Conservation (phyloP, 164 flowering plant species). For the Vitis rotundifolia region DNA sequence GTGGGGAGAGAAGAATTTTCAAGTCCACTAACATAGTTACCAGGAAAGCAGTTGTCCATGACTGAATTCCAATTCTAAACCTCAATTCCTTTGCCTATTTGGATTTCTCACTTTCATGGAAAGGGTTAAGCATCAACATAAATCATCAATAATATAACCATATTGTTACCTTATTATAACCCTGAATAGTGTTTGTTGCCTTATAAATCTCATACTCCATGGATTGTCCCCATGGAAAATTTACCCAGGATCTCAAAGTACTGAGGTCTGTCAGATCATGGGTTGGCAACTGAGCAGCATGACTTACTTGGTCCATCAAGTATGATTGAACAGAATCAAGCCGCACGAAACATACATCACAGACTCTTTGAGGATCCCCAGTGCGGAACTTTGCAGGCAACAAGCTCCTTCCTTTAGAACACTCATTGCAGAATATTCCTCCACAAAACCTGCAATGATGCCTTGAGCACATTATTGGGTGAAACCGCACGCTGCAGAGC, state of each 20-base stretch:
- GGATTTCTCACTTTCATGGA: too few relatives aligned
- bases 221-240: slow-evolving; percentile 95
- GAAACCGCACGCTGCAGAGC: slow-evolving; percentile 86
- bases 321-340: slow-evolving; percentile 82
- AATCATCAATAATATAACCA: neutral
- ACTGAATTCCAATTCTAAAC: too few relatives aligned
- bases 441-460: slow-evolving; percentile 97
- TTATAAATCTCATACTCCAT: slow-evolving; percentile 97
- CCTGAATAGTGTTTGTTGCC: slow-evolving; percentile 78
- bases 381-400: slow-evolving; percentile 72
- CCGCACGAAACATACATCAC: slow-evolving; percentile 90
- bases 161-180: slow-evolving; percentile 61
- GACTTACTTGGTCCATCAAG: slow-evolving; percentile 89
- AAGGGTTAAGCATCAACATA: too few relatives aligned
- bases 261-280: slow-evolving; percentile 95
- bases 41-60: too few relatives aligned
- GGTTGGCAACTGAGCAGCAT: slow-evolving; percentile 89
- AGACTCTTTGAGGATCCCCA: slow-evolving; percentile 74
- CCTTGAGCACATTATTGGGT: slow-evolving; percentile 94
- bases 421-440: slow-evolving; percentile 83
- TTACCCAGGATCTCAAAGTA: slow-evolving; percentile 94
- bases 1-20: too few relatives aligned
- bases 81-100: too few relatives aligned
- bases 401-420: slow-evolving; percentile 86
- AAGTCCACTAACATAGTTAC: too few relatives aligned